A percentile compares a stretch with the other conserved stretches of the same genome.
Evolutionary conservation across 352 stramenopile species (phyloP).

Genomic region (Phytophthora uliginosa): DNA sequence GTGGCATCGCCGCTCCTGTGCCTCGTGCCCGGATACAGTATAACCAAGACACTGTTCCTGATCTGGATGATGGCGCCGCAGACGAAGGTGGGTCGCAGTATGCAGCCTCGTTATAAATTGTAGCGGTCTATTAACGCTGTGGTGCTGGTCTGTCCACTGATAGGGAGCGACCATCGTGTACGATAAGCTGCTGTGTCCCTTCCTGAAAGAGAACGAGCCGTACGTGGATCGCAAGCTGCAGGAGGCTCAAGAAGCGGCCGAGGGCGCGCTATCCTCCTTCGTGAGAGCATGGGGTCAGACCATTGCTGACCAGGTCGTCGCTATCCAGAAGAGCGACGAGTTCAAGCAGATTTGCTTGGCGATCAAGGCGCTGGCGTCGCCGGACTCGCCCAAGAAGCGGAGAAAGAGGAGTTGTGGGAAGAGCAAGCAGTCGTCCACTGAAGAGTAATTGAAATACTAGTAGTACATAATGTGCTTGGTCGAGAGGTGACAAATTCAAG

Average conservation of each 20-base stretch:
- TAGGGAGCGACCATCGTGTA: constrained; percentile 80
- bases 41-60: constrained; percentile 96
- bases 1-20: constrained; percentile 56
- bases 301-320: constrained; percentile 56
- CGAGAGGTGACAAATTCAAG: too few species aligned
- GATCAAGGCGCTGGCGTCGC: constrained; percentile 37
- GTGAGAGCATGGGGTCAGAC: constrained; percentile 57
- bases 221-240: constrained; percentile 73
- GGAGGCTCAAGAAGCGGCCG: constrained; percentile 53
- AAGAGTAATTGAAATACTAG: constrained; percentile 38
- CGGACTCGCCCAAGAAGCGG: constrained; percentile 30
- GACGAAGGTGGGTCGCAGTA: constrained; percentile 68
- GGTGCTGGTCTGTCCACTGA: neutral
- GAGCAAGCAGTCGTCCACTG: constrained; percentile 35
- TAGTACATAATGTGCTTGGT: constrained; percentile 32
- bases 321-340: constrained; percentile 62
- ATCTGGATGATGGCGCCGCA: constrained; percentile 97
- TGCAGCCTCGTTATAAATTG: neutral
- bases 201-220: constrained; percentile 81
- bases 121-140: neutral
- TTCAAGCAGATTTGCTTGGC: constrained; percentile 59
- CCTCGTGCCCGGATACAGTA: constrained; percentile 96
- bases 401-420: constrained; percentile 30
- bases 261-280: constrained; percentile 61
- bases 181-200: constrained; percentile 59